Conservation (phyloP, 1,139 yeast species). For the Kodamaea ohmeri region DNA sequence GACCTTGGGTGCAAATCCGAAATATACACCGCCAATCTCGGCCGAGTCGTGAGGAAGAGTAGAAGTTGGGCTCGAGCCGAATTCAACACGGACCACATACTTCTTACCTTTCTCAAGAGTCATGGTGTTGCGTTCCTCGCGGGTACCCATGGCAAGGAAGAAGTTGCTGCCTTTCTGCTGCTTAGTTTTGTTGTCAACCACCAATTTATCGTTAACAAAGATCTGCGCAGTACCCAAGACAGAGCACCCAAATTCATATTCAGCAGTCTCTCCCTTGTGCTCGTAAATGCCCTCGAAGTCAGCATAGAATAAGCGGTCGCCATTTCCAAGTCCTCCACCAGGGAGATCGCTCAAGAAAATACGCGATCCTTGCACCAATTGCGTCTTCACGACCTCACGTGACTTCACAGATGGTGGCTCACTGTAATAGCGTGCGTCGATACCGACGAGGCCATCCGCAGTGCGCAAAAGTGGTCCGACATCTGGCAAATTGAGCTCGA, state of each 20-base stretch:
- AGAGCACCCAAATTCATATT: constrained; percentile 50
- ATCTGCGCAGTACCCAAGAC: constrained; percentile 54
- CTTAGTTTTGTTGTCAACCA: constrained; percentile 55
- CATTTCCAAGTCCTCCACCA: constrained; percentile 5
- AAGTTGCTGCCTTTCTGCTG: constrained; percentile 50
- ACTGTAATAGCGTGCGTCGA: constrained; percentile 34
- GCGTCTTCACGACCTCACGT: constrained; percentile 10
- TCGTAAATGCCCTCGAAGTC: constrained; percentile 43
- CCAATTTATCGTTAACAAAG: constrained; percentile 50
- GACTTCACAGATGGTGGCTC: constrained; percentile 29
- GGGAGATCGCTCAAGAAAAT: constrained; percentile 12
- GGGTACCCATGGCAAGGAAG: constrained; percentile 48
- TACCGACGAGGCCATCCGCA: constrained; percentile 39
- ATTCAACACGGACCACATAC: constrained; percentile 47
- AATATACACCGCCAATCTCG: constrained; percentile 34
- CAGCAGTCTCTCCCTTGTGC: constrained; percentile 44
- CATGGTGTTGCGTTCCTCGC: constrained; percentile 42
- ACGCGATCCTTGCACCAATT: constrained; percentile 6
- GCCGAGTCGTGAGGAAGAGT: constrained; percentile 19
- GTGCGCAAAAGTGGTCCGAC: constrained; percentile 21
- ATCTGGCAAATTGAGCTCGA: constrained; percentile 32
- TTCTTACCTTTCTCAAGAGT: constrained; percentile 39
- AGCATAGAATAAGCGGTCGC: constrained; percentile 26
- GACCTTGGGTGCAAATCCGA: constrained; percentile 28
- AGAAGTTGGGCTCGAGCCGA: constrained; percentile 50